Base-by-base conservation (phyloP, 192 early-diverging fungal genomes). In the Pilobolus umbonatus region DNA sequence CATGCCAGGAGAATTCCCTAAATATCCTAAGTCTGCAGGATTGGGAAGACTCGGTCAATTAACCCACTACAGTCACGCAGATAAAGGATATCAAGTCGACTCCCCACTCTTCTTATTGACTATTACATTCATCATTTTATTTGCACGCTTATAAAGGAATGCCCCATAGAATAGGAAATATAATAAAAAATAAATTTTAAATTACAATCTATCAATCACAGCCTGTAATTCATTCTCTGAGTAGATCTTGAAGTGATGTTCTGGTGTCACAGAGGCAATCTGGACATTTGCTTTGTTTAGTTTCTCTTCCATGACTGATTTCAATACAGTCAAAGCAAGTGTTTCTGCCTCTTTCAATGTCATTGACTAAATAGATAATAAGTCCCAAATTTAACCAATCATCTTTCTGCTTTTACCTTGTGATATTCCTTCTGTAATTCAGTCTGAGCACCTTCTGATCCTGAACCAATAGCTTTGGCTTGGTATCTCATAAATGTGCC, bases 261-360 rank as follows among this genome's bases (percentile, higher is more conserved):
- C 75, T 29, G 79, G 64, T 28, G 94, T 96, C 7, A 98, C 89
- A 35, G 89, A 82, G 3, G 94, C 93, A 28, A 99, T 68, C 77
- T 99, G 88, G 9, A 99, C 94, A 72, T 99, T 99, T 10, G 85
- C 86, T 57, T 88, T 86, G 72, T 85, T 95, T 34, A 99, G 81
- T 76, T 99, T 99, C 77, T 99, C 97, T 72, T 99, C 97, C 95
- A 99, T 99, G 19, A 99, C 97, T 66, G 93, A 87, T 82, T 99
- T 99, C 34, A 99, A 76, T 15, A 98, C 91, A 81, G 94, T 97
- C 35, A 99, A 83, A 21, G 95, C 86, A 55, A 98, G 68, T 6
- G 80, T 76, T 69, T 93, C 87, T 6, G 95, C 97, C 60, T 98
- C 93, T 11, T 78, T 74, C 64, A 98, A 68, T 2, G 87, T 89